A percentile compares a stretch with the other conserved stretches of the same genome.
Conservation (phyloP, 2,329 filamentous ascomycete species). For the Stemphylium lycopersici region DNA sequence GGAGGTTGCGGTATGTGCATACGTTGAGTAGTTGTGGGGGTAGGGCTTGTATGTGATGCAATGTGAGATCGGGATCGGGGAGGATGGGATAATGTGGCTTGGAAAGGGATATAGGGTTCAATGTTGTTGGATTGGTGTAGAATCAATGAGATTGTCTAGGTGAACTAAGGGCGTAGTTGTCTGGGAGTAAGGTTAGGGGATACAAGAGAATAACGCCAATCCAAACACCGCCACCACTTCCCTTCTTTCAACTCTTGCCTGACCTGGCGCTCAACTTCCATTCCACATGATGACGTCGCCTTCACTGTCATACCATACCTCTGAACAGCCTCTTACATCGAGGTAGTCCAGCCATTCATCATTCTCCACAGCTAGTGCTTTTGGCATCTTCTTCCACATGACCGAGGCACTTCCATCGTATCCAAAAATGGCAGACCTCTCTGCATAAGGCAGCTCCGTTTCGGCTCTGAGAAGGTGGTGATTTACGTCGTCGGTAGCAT, state of each 20-base stretch:
- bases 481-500: neutral
- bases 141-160: no score
- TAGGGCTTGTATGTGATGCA: slow-evolving; percentile 31
- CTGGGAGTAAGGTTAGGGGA: neutral
- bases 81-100: no score
- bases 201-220: neutral
- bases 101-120: no score
- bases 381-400: slow-evolving; percentile 20
- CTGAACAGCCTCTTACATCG: slow-evolving; percentile 32
- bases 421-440: slow-evolving; percentile 12
- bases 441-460: neutral
- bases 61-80: no score
- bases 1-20: slow-evolving; percentile 42
- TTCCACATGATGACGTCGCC: slow-evolving; percentile 35
- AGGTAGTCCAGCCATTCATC: slow-evolving; percentile 36
- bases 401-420: slow-evolving; percentile 32
- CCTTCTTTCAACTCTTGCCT: no score
- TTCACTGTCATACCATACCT: slow-evolving; percentile 38
- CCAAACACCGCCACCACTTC: neutral
- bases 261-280: slow-evolving; percentile 4
- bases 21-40: slow-evolving; percentile 37
- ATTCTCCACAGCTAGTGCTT: slow-evolving; percentile 37
- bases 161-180: no score
- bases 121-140: no score
- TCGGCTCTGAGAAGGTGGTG: neutral